Evolutionary conservation across 768 basidiomycete species (phyloP).

Genomic region (Lepiota subincarnata): DNA sequence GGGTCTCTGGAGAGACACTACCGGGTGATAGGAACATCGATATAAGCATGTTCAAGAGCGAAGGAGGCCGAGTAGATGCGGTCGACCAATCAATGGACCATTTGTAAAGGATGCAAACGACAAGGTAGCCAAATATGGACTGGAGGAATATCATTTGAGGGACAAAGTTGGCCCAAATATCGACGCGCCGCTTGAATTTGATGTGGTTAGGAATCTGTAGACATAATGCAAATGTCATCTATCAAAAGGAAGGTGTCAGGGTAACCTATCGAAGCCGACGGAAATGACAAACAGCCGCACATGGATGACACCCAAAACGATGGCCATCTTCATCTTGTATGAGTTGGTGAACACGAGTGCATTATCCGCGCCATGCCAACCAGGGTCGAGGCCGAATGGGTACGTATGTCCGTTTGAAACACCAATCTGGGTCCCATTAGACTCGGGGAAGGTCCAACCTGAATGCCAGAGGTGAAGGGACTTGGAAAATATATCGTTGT

Average conservation of each 20-base stretch:
- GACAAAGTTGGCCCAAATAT: slow-evolving; percentile 93
- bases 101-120: slow-evolving; percentile 93
- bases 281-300: slow-evolving; percentile 42
- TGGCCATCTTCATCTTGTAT: slow-evolving; percentile 99
- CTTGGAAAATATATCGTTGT: slow-evolving; percentile 99
- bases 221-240: slow-evolving; percentile 99
- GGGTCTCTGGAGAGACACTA: slow-evolving; percentile 57
- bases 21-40: slow-evolving; percentile 95
- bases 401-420: slow-evolving; percentile 68
- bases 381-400: slow-evolving; percentile 91
- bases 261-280: background rate
- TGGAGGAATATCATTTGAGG: slow-evolving; percentile 98
- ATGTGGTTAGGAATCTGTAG: slow-evolving; percentile 95
- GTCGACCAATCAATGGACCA: slow-evolving; percentile 92
- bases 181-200: slow-evolving; percentile 81
- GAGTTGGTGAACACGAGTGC: slow-evolving; percentile 93
- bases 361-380: slow-evolving; percentile 93
- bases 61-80: slow-evolving; percentile 69
- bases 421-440: slow-evolving; percentile 45
- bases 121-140: slow-evolving; percentile 96
- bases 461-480: slow-evolving; percentile 83
- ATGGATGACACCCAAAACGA: slow-evolving; percentile 93
- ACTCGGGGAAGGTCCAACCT: slow-evolving; percentile 75
- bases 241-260: slow-evolving; percentile 13
- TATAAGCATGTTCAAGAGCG: slow-evolving; percentile 93